A percentile compares a stretch with the other conserved stretches of the same genome.
These are phyloP conservation scores for Hanseniaspora lindneri DNA, from an alignment of 805 yeast species.

Conservation along the genomic window DNA sequence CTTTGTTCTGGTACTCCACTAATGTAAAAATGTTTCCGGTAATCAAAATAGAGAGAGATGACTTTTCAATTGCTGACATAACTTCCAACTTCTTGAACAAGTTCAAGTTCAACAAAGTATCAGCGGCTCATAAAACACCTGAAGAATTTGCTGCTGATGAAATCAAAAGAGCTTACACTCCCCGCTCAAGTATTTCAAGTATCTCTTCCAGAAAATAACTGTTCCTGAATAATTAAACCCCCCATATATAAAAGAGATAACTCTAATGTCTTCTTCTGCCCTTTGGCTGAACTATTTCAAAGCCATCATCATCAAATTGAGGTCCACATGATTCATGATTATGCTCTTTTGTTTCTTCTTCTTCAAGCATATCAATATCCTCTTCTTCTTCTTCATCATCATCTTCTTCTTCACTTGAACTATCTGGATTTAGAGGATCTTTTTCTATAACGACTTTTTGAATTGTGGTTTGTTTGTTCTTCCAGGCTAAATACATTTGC, in stretches of 20 bases:
- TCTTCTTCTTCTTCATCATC: constrained; percentile 35
- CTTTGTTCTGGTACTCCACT: constrained; percentile 46
- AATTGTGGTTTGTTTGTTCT: constrained; percentile 37
- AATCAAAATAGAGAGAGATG: constrained; percentile 31
- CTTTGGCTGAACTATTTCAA: constrained; percentile 70
- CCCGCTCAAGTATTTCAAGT: constrained; percentile 16
- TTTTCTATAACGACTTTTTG: constrained; percentile 45
- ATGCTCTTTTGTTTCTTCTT: constrained; percentile 4
- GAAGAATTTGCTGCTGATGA: constrained; percentile 20
- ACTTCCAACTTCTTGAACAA: constrained; percentile 31
- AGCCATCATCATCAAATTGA: constrained; percentile 85
- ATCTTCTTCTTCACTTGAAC: constrained; percentile 35
- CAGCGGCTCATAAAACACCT: constrained; percentile 17
- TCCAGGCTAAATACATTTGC: constrained; percentile 47
- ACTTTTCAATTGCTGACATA: constrained; percentile 34
- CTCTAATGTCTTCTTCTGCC: constrained; percentile 39
- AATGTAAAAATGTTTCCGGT: constrained; percentile 40
- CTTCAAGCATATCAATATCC: constrained; percentile 27
- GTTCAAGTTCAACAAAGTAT: constrained; percentile 25
- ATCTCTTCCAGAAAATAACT: constrained; percentile 6
- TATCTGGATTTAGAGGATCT: constrained; percentile 41
- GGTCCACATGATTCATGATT: constrained; percentile 37
- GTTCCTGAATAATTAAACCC: neutral
- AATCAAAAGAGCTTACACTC: constrained; percentile 17
- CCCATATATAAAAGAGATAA: neutral